These are phyloP conservation scores for Singerocomus rubriflavus DNA, from an alignment of 1,284 basidiomycete species.

Conservation along the genomic window DNA sequence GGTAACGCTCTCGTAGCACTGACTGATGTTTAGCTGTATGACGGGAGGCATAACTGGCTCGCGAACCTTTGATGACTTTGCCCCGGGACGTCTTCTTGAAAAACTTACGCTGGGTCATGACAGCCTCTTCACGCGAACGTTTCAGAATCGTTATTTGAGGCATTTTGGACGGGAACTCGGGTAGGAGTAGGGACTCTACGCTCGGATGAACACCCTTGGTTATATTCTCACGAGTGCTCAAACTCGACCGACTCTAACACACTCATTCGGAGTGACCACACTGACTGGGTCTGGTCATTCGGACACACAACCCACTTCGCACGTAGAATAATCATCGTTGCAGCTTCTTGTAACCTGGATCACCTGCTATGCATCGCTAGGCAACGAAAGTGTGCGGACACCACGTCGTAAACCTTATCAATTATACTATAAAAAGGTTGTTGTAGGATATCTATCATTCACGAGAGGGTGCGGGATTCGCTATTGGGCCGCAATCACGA, in stretches of 20 bases:
- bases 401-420: conserved; percentile 24
- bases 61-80: conserved; percentile 86
- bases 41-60: background rate
- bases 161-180: conserved; percentile 29
- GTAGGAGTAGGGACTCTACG: background rate
- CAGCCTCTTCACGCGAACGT: conserved; percentile 67
- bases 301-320: conserved; percentile 24
- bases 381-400: conserved; percentile 30
- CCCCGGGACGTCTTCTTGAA: conserved; percentile 94
- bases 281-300: conserved; percentile 7
- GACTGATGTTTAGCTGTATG: background rate
- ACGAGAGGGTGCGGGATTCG: background rate
- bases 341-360: conserved; percentile 25
- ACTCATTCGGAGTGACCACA: background rate
- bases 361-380: conserved; percentile 9
- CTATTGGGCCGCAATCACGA: conserved; percentile 24
- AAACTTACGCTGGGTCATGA: conserved; percentile 82
- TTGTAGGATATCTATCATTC: conserved; percentile 7
- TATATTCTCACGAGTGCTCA: conserved; percentile 7
- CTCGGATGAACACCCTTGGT: no score
- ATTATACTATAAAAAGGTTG: conserved; percentile 21
- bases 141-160: conserved; percentile 77
- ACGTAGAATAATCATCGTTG: conserved; percentile 27
- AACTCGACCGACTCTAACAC: conserved; percentile 4
- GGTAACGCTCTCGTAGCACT: conserved; percentile 94